Conservation (phyloP, 345 rosid species). For the Moricandia moricandioides region DNA sequence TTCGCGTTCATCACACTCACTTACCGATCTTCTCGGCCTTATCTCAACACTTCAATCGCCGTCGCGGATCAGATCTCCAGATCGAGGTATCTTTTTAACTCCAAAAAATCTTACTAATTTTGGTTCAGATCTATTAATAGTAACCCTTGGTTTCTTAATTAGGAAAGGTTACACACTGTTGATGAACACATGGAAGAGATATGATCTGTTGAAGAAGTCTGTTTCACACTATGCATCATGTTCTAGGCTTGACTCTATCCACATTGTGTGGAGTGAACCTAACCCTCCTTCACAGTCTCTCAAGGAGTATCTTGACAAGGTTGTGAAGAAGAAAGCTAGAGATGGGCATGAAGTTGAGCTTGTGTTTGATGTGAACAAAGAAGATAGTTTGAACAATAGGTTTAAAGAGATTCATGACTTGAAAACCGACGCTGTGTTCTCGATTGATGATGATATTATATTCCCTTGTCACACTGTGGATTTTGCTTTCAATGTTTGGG, state of each 20-base stretch:
- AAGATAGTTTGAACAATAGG: conserved; percentile 94
- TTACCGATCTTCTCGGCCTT: conserved; percentile 41
- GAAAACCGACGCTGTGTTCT: conserved; percentile 81
- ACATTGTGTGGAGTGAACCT: conserved; percentile 98
- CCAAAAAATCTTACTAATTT: neutral
- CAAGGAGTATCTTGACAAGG: conserved; percentile 42
- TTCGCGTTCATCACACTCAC: conserved; percentile 49
- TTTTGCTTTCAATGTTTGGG: conserved; percentile 91
- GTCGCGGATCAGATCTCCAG: conserved; percentile 41
- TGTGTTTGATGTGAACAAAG: conserved; percentile 66
- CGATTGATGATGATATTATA: conserved; percentile 87
- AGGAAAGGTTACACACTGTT: conserved; percentile 68
- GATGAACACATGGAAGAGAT: conserved; percentile 96
- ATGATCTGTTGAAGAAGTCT: conserved; percentile 83
- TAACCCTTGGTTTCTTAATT: conserved; percentile 13
- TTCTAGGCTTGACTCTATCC: conserved; percentile 71
- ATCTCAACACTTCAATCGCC: conserved; percentile 37
- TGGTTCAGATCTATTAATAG: conserved; percentile 23
- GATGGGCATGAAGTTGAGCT: conserved; percentile 52
- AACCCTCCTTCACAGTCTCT: conserved; percentile 82
- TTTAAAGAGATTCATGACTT: conserved; percentile 79
- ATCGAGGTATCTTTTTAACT: conserved; percentile 42
- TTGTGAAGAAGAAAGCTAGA: conserved; percentile 47
- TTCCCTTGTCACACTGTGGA: conserved; percentile 84
- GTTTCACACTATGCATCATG: conserved; percentile 78